These are phyloP conservation scores for Scleroderma citrinum DNA, from an alignment of 768 basidiomycete genomes.

Conservation along the genomic window DNA sequence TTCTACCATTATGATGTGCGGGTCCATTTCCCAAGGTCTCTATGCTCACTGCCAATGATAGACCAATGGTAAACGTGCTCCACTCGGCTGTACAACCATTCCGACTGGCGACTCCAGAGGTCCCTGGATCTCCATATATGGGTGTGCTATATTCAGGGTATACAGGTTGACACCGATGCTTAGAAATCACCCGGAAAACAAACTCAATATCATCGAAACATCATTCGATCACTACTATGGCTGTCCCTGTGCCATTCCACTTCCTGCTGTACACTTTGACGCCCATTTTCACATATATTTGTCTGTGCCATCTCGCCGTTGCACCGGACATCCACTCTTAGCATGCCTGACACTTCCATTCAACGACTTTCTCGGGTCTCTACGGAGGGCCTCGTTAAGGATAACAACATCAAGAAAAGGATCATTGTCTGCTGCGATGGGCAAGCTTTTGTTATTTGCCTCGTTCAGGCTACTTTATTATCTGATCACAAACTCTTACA, in stretches of 20 bases:
- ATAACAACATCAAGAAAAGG: slow-evolving; percentile 40
- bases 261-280: background rate
- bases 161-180: too few relatives aligned
- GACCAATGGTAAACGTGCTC: too few relatives aligned
- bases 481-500: slow-evolving; percentile 2
- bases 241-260: background rate
- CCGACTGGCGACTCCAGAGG: too few relatives aligned
- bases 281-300: background rate
- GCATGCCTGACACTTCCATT: background rate
- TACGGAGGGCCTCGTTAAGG: background rate
- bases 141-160: too few relatives aligned
- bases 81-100: too few relatives aligned
- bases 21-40: background rate
- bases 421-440: slow-evolving; percentile 75
- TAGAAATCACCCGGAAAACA: too few relatives aligned
- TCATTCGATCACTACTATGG: background rate
- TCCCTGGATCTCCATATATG: background rate
- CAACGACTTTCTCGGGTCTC: background rate
- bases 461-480: background rate
- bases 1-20: background rate
- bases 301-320: background rate
- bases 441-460: slow-evolving; percentile 31
- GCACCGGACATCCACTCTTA: background rate
- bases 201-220: background rate
- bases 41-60: too few relatives aligned